Evolutionary conservation across 2,329 filamentous ascomycete species (phyloP), one percentile per base, ranked within the genome.

Genomic region (Arthroderma sp.): DNA sequence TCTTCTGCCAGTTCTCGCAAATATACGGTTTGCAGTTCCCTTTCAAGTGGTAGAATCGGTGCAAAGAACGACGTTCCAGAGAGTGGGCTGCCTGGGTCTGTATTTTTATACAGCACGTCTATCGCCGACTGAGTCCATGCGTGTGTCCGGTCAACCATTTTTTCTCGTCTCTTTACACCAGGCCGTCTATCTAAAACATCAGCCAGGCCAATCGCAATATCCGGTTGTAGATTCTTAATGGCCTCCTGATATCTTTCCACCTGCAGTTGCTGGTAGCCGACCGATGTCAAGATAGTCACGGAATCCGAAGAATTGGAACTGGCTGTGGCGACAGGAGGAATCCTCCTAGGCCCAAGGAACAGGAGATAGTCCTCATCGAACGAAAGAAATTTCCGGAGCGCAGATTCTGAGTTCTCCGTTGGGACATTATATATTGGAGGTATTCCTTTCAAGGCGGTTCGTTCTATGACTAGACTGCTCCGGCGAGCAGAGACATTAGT

Each of bases 131-230:
- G 80, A 17, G 91, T 76, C 88, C 90, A 97, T 38, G 81, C 79
- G 67, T 93, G 86, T 0, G 88, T 95, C 58, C 91, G 80, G 66
- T 93, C 89, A 23, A 83, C 85, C 84, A 95, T 96, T 66, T 88
- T 90, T 37, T 83, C 77, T 51, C 86, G 81, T 49, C 91, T 81
- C 72, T 94, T 95, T 8, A 79, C 74, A 2, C 84, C 81, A 0
- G 86, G 80, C 2, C 76, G 62, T 56, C 76, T 74, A 63, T 81
- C 80, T 33, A 79, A 77, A 21, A 84, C 70, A 70, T 98, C 93
- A 4, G 86, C 87, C 55, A 94, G 72, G 0, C 84, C 84, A 23
- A 97, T 78, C 37, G 85, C 81, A 56, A 97, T 85, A 67, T 98
- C 91, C 0, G 91, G 88, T 55, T 78, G 77, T 37, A 95, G 73